Conservation (phyloP, 495 filamentous ascomycete species). For the Xeromyces bisporus region DNA sequence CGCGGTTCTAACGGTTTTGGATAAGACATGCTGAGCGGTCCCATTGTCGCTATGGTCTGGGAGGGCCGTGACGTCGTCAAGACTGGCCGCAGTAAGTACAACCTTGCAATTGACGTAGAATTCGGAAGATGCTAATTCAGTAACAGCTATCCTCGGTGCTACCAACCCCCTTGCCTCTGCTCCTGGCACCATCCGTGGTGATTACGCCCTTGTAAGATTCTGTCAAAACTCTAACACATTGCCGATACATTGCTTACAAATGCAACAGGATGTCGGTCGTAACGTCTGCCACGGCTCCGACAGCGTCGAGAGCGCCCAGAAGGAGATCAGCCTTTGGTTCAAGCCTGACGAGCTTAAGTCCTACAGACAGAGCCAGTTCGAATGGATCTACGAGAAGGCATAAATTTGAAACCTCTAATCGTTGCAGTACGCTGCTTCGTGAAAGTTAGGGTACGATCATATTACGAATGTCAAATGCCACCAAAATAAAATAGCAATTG, state of each 20-base stretch:
- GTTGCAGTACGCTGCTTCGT: constrained; percentile 3
- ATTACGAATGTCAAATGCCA: constrained; percentile 16
- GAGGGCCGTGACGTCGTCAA: constrained; percentile 95
- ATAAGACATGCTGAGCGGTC: constrained; percentile 93
- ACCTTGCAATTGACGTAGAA: background rate
- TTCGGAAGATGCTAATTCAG: constrained; percentile 2
- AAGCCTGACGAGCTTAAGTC: constrained; percentile 57
- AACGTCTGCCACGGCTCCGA: constrained; percentile 99
- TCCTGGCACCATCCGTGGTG: constrained; percentile 94
- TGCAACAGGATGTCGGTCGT: constrained; percentile 66
- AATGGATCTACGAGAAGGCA: constrained; percentile 91
- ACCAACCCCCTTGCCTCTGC: constrained; percentile 90
- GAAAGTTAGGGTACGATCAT: constrained; percentile 10
- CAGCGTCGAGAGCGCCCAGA: constrained; percentile 94
- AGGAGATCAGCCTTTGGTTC: constrained; percentile 99
- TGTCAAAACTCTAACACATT: background rate
- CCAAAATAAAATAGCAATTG: constrained; percentile 10
- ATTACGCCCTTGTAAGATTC: constrained; percentile 44
- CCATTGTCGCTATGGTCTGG: constrained; percentile 98
- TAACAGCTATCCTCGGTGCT: constrained; percentile 71
- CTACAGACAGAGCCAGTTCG: constrained; percentile 62
- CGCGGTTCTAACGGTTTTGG: background rate
- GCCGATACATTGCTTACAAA: constrained; percentile 1
- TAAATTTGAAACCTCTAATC: constrained; percentile 16
- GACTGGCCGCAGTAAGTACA: constrained; percentile 68